A percentile compares a stretch with the other conserved stretches of the same genome.
phyloP scores from a whole-genome alignment of 306 rosid genomes.

The Casuarina equisetifolia region DNA sequence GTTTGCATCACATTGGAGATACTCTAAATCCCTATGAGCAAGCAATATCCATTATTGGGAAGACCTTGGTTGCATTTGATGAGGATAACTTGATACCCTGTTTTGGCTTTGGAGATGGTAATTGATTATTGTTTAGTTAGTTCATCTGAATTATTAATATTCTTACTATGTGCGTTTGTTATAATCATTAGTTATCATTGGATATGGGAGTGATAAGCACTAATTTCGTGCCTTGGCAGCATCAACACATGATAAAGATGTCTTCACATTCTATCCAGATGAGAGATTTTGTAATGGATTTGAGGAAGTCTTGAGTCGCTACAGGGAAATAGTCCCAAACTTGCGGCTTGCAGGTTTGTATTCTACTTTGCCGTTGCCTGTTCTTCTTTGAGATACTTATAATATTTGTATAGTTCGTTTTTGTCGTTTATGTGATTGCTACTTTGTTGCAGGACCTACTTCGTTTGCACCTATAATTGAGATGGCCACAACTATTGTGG shows the following conservation, averaged over 20 bases:
- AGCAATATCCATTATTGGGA: constrained; percentile 91
- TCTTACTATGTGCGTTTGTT: background rate
- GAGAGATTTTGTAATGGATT: constrained; percentile 82
- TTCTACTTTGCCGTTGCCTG: constrained; percentile 10
- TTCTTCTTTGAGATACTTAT: constrained; percentile 11
- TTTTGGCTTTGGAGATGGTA: constrained; percentile 98
- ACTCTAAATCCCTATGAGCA: constrained; percentile 82
- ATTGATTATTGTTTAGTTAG: constrained; percentile 6
- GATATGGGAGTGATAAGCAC: constrained; percentile 19
- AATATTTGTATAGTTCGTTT: background rate
- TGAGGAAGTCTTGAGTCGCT: constrained; percentile 82
- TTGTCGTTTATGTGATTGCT: constrained; percentile 4
- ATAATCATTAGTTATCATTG: background rate
- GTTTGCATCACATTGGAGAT: constrained; percentile 84
- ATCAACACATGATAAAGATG: constrained; percentile 86
- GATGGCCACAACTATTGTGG: constrained; percentile 94
- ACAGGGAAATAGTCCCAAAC: constrained; percentile 74
- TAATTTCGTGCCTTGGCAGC: constrained; percentile 54
- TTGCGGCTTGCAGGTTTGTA: constrained; percentile 81
- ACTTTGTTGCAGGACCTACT: constrained; percentile 72
- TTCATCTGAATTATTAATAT: background rate
- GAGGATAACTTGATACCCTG: constrained; percentile 96
- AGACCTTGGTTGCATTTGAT: constrained; percentile 80
- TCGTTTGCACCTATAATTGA: constrained; percentile 91
- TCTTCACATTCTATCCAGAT: constrained; percentile 78